These are phyloP conservation scores for Globisporangium parvum DNA, from an alignment of 352 stramenopile genomes.

Conservation along the genomic window DNA sequence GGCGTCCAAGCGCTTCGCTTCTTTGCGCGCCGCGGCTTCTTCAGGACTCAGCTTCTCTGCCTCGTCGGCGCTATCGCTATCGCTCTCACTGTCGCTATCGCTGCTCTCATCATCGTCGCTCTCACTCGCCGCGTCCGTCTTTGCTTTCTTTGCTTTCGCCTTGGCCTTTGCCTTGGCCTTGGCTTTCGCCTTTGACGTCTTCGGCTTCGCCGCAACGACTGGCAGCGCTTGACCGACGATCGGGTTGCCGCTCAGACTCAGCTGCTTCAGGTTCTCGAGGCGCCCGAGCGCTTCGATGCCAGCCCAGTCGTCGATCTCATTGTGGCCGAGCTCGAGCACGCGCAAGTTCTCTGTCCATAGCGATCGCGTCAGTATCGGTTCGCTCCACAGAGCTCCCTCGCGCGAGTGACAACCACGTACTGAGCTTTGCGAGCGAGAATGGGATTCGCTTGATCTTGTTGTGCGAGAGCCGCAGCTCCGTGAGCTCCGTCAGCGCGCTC, in stretches of 20 bases:
- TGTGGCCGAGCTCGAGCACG: constrained; percentile 78
- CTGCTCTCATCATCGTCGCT: constrained; percentile 15
- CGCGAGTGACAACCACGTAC: constrained; percentile 23
- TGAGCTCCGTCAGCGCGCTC: constrained; percentile 53
- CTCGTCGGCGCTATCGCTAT: constrained; percentile 14
- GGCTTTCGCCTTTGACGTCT: constrained; percentile 1
- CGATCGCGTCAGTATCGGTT: neutral
- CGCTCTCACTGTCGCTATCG: constrained; percentile 6
- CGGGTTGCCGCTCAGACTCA: constrained; percentile 78
- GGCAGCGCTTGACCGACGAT: constrained; percentile 57
- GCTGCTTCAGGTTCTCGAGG: constrained; percentile 65
- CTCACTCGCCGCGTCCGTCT: neutral
- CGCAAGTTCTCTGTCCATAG: constrained; percentile 56
- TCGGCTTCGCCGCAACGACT: neutral
- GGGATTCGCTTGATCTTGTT: constrained; percentile 75
- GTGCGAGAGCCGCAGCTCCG: constrained; percentile 76
- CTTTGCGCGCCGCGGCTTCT: constrained; percentile 47
- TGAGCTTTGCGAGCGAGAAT: constrained; percentile 47
- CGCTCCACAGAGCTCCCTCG: neutral
- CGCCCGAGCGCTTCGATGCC: constrained; percentile 55
- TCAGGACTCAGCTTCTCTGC: constrained; percentile 33
- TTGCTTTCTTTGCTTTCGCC: constrained; percentile 11
- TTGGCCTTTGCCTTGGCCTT: constrained; percentile 17
- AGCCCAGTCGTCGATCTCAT: constrained; percentile 76
- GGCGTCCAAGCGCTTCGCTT: constrained; percentile 58